Evolutionary conservation across 2,329 filamentous ascomycete species (phyloP), one percentile per base, ranked within the genome.

Genomic region (Metarhizium sp.): DNA sequence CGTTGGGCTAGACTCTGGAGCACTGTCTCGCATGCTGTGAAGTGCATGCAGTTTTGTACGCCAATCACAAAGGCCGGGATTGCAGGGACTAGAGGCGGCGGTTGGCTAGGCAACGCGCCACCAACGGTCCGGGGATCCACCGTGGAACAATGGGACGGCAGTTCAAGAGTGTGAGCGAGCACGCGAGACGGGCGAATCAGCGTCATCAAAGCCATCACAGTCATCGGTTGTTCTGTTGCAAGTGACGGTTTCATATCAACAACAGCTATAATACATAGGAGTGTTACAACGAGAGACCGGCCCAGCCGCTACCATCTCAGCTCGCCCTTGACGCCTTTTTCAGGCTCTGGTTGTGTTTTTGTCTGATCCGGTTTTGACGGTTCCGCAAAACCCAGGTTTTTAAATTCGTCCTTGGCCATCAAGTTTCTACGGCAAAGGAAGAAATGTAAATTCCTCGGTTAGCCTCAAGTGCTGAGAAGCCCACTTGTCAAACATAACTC

Each of bases 381-480:
- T 50, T 68, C 65, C 49, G 76, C 63, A 63, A 95, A 94, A 0
- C 94, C 94, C 45, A 99, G 76, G 67, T 99, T 99, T 71, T 88
- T 90, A 72, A 97, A 94, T 57, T 95, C 89, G 67, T 99, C 94
- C 62, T 82, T 90, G 7, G 92, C 92, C 94, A 99, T 99, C 36
- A 99, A 76, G 67, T 97, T 96, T 62, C 91, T 91, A 36, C 11
- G 25, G 51, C 25, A 13, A 25, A 47, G 11, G 32, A 53, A 20
- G 34, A 25, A 45, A 20, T 20, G 42, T 16, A 34, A 29, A 25
- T 16, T 11, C 34, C 32, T 29, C 14, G 14, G n/a, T 54, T 32
- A 51, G 52, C 34, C 5, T 14, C 25, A 6, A 40, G 6, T 14
- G 1, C 25, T n/a, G 20, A 30, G 36, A 45, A 25, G 38, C 32